Evolutionary conservation across 176 grass and related monocot species (phyloP), one percentile per base, ranked within the genome.

Genomic region (Musa itinerans): DNA sequence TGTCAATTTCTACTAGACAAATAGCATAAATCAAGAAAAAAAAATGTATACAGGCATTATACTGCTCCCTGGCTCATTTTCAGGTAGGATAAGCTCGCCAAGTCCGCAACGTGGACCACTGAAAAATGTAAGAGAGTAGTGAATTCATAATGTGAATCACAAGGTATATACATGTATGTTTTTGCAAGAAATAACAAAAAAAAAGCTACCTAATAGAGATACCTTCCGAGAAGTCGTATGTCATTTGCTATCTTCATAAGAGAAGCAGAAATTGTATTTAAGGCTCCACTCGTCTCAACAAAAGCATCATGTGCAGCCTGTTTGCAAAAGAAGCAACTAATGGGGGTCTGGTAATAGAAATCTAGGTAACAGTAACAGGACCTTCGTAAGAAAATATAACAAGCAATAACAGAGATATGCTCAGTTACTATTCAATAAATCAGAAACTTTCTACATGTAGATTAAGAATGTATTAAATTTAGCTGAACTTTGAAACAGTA

Each of bases 181-280:
- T n/a, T 64, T 5, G 14, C 8, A 3, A 63, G 1, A 1, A 52
- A 69, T 48, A 12, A 52, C 77, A 69, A 68, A 19, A 34, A 34
- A 53, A 1, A 24, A 78, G 13, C 23, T 12, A 2, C 15, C 52
- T 21, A 43, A 72, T 52, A 68, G 16, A 83, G 19, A 13, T 50
- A 98, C 96, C 96, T 99, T 84, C 96, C 96, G 8, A 99, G 77
- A 71, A 99, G 84, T 71, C 91, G 86, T 80, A 94, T 95, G 81
- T 99, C 96, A 65, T 99, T 99, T 83, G 86, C 95, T 73, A 99
- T 91, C 83, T 99, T 99, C 95, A 99, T 89, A 76, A 99, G 91
- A 84, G 95, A 99, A 63, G 86, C 84, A 27, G 95, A 87, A 80
- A 99, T 87, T 74, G 95, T 94, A 78, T 99, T 99, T 69, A 94